Conservation (phyloP, 2,329 filamentous ascomycete genomes). For the Hypoxylon sp. region DNA sequence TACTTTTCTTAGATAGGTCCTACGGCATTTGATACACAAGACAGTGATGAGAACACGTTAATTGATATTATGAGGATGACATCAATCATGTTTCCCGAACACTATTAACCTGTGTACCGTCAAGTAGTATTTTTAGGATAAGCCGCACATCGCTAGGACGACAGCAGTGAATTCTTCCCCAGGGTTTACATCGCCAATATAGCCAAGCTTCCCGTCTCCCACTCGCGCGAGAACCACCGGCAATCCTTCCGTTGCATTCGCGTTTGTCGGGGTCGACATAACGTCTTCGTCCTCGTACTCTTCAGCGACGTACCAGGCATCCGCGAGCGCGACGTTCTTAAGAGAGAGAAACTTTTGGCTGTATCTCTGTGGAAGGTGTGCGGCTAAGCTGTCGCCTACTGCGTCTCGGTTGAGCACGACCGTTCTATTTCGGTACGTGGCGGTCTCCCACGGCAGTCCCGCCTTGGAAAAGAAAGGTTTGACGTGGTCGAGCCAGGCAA, state of each 20-base stretch:
- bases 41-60: too few species aligned
- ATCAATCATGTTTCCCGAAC: too few species aligned
- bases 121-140: too few species aligned
- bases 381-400: constrained; percentile 30
- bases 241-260: constrained; percentile 28
- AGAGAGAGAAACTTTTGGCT: constrained; percentile 46
- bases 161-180: constrained; percentile 39
- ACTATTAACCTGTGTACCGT: too few species aligned
- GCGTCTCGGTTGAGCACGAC: constrained; percentile 40
- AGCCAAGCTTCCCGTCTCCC: constrained; percentile 46
- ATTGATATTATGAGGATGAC: too few species aligned
- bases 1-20: too few species aligned
- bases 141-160: constrained; percentile 48
- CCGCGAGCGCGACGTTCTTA: constrained; percentile 34
- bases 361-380: constrained; percentile 40
- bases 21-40: too few species aligned
- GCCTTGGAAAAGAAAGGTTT: constrained; percentile 43
- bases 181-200: constrained; percentile 49
- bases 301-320: constrained; percentile 43
- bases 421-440: constrained; percentile 32
- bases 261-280: constrained; percentile 1
- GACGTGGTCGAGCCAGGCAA: background rate
- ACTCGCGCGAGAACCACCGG: constrained; percentile 46
- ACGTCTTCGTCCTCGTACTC: background rate
- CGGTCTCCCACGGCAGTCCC: constrained; percentile 45